Evolutionary conservation across 768 basidiomycete species (phyloP), one percentile per base, ranked within the genome.

Genomic region (Phaeotremella fagi): DNA sequence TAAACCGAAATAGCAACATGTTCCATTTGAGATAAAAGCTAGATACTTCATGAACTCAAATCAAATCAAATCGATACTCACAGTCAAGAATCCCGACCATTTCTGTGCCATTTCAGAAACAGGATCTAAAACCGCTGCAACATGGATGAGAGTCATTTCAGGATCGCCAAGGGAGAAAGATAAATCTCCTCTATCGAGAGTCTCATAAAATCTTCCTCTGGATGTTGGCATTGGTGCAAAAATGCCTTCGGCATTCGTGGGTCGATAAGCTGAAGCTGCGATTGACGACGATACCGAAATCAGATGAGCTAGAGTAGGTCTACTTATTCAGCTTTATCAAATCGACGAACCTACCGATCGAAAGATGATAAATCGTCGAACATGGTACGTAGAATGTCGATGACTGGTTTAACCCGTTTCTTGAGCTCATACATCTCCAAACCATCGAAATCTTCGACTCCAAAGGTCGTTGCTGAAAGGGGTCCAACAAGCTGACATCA

Each of bases 51-150:
- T n/a, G n/a, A n/a, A n/a, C n/a, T n/a, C n/a, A n/a, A n/a, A n/a
- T n/a, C n/a, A n/a, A n/a, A n/a, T n/a, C 28, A 11, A 20, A 1
- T 2, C 9, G 1, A 43, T 18, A 53, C 78, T 54, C 55, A 90
- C 90, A 74, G 85, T 78, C 23, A 94, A 72, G 35, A 97, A 66
- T 52, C 85, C 81, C 1, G 88, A 82, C 86, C 90, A 95, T 60
- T 84, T 85, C 70, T 97, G 91, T 2, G 86, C 88, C 4, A 79
- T 75, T 67, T 89, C 87, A 45, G 86, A 89, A 25, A 95, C 69
- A 0, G 94, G 92, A 69, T 98, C 89, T 6, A 98, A 55, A 4
- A 97, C 71, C 9, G 86, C 80, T 2, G 81, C 82, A 35, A 95
- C 74, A 47, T 84, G 83, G 62, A 83, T 82, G 33, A 86, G 61